Percentiles rank a stretch among this genome's conserved stretches.
phyloP scores from a whole-genome alignment of 2,329 filamentous ascomycete species.

The Thermothelomyces thermophilus region DNA sequence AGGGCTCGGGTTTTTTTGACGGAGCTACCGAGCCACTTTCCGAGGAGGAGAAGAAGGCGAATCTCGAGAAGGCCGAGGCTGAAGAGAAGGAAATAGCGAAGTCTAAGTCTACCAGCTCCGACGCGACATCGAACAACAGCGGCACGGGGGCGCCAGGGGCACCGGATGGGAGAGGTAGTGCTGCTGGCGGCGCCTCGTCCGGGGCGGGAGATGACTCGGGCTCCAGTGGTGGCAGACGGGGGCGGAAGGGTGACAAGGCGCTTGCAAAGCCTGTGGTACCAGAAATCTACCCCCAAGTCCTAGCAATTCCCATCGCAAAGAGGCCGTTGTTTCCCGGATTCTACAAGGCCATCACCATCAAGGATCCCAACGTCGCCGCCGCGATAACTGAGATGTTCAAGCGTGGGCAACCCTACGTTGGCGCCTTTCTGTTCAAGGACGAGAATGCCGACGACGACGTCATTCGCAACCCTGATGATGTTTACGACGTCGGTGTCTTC shows the following conservation, averaged over 20 bases:
- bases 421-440: constrained; percentile 94
- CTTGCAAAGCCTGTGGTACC: constrained; percentile 85
- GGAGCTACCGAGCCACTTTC: constrained; percentile 43
- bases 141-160: constrained; percentile 31
- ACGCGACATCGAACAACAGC: constrained; percentile 36
- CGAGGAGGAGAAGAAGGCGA: constrained; percentile 48
- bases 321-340: constrained; percentile 93
- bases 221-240: constrained; percentile 54
- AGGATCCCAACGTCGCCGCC: constrained; percentile 81
- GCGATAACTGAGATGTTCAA: constrained; percentile 97
- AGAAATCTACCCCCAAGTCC: constrained; percentile 93
- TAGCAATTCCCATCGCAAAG: constrained; percentile 93
- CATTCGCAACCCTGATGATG: constrained; percentile 83
- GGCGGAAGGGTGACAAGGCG: constrained; percentile 66
- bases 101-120: constrained; percentile 37
- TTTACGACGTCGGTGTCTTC: constrained; percentile 94
- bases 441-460: constrained; percentile 90
- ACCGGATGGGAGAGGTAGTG: constrained; percentile 51
- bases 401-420: constrained; percentile 92
- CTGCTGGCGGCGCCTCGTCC: constrained; percentile 48
- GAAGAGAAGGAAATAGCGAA: constrained; percentile 43
- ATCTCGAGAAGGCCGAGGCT: constrained; percentile 41
- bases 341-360: constrained; percentile 97
- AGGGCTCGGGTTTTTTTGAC: constrained; percentile 42
- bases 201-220: constrained; percentile 49